A percentile compares a stretch with the other conserved stretches of the same genome.
Conservation (phyloP, 768 basidiomycete genomes). For the Xerocomus spinulosus region DNA sequence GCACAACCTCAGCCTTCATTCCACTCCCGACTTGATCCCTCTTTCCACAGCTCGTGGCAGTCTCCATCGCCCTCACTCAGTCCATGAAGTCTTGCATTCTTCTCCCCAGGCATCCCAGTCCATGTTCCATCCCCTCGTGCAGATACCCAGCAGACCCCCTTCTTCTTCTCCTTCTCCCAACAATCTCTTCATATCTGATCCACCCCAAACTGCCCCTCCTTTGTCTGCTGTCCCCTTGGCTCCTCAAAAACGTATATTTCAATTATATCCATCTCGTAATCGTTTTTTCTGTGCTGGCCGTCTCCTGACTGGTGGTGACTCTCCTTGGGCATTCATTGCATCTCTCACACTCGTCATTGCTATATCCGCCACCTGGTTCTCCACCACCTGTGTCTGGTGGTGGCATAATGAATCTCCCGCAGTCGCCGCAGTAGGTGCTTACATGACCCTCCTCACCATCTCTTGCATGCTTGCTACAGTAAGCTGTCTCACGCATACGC, state of each 20-base stretch:
- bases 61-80: conserved; percentile 7
- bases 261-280: conserved; percentile 68
- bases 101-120: conserved; percentile 9
- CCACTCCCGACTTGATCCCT: conserved; percentile 32
- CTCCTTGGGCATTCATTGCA: conserved; percentile 73
- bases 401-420: conserved; percentile 77
- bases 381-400: conserved; percentile 84
- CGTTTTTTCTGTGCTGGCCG: conserved; percentile 69
- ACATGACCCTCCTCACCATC: conserved; percentile 60
- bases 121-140: conserved; percentile 22
- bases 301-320: conserved; percentile 81
- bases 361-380: conserved; percentile 80
- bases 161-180: conserved; percentile 28
- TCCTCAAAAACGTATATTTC: conserved; percentile 48
- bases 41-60: conserved; percentile 2
- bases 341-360: conserved; percentile 57
- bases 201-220: conserved; percentile 29
- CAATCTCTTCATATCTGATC: conserved; percentile 27
- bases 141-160: conserved; percentile 17
- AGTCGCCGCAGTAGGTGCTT: conserved; percentile 61
- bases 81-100: conserved; percentile 7
- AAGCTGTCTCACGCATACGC: conserved; percentile 23
- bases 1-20: conserved; percentile 51
- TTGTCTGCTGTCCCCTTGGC: conserved; percentile 32
- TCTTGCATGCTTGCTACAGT: conserved; percentile 77